A percentile compares a stretch with the other conserved stretches of the same genome.
These are phyloP conservation scores for Penicillium coffeae DNA, from an alignment of 495 filamentous ascomycete genomes.

Conservation along the genomic window DNA sequence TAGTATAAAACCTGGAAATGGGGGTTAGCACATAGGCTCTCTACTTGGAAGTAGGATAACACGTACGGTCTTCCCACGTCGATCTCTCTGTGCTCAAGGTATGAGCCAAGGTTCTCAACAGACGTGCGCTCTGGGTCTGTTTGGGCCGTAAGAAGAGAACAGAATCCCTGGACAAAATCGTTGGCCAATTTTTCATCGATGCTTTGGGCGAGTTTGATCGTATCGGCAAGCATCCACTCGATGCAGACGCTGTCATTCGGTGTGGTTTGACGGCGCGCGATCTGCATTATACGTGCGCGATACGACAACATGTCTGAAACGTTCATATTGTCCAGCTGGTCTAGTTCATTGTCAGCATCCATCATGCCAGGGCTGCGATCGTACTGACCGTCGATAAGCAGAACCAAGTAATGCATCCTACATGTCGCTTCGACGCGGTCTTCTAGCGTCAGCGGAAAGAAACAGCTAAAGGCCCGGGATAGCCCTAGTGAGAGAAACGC, in stretches of 20 bases:
- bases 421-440: conserved; percentile 16
- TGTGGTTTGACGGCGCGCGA: conserved; percentile 3
- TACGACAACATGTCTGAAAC: conserved; percentile 17
- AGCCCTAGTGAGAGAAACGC: conserved; percentile 15
- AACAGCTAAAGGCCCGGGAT: conserved; percentile 18
- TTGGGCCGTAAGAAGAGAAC: conserved; percentile 15
- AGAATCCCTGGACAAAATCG: conserved; percentile 19
- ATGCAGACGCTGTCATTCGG: conserved; percentile 6
- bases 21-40: no score
- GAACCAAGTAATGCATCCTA: conserved; percentile 15
- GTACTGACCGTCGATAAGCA: conserved; percentile 20
- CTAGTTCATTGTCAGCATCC: conserved; percentile 4
- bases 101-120: conserved; percentile 13
- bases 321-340: conserved; percentile 23
- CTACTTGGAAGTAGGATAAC: background rate
- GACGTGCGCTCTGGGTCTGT: conserved; percentile 12
- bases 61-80: conserved; percentile 17
- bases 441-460: conserved; percentile 15
- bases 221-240: conserved; percentile 22
- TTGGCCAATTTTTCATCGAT: conserved; percentile 10
- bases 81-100: conserved; percentile 17
- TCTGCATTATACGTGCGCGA: conserved; percentile 12
- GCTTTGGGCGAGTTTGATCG: conserved; percentile 4
- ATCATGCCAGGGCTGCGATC: background rate
- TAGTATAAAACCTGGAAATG: conserved; percentile 16